phyloP scores from a whole-genome alignment of 1,284 basidiomycete species.

The Leucoagaricus sp. region DNA sequence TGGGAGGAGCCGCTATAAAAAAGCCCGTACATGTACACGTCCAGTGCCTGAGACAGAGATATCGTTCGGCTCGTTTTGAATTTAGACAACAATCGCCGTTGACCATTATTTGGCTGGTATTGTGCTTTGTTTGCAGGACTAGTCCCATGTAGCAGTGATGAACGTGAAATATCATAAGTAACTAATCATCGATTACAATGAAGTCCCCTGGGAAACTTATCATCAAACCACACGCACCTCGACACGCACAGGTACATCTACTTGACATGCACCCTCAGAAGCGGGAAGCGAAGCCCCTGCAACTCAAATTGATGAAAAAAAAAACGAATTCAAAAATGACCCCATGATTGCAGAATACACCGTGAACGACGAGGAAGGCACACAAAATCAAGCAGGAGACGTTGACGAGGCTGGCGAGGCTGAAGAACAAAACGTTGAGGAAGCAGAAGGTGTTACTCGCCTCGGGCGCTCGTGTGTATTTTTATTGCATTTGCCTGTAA shows the following conservation, averaged over 20 bases:
- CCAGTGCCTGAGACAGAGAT: too few relatives aligned
- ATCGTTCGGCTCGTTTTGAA: too few relatives aligned
- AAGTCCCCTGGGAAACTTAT: too few relatives aligned
- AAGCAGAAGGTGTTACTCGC: constrained; percentile 28
- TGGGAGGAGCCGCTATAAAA: too few relatives aligned
- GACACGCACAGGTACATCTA: too few relatives aligned
- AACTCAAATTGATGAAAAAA: not conserved
- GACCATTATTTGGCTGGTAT: too few relatives aligned
- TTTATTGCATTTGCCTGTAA: too few relatives aligned
- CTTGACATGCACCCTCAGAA: not conserved
- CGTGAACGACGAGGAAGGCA: constrained; percentile 28
- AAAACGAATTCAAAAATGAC: constrained; percentile 1
- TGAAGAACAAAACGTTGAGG: constrained; percentile 32
- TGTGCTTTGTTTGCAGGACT: too few relatives aligned
- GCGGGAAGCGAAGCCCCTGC: not conserved
- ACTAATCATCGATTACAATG: not conserved
- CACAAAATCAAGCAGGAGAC: not conserved
- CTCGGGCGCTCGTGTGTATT: too few relatives aligned
- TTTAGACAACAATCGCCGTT: too few relatives aligned
- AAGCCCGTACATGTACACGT: too few relatives aligned
- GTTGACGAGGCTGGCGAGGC: constrained; percentile 27
- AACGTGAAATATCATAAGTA: not conserved
- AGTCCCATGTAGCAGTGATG: too few relatives aligned
- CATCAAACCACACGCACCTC: not conserved
- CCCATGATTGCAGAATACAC: constrained; percentile 16